Evolutionary conservation across 2,329 filamentous ascomycete genomes (phyloP), one percentile per base, ranked within the genome.

Genomic region (Alternaria ethzedia): DNA sequence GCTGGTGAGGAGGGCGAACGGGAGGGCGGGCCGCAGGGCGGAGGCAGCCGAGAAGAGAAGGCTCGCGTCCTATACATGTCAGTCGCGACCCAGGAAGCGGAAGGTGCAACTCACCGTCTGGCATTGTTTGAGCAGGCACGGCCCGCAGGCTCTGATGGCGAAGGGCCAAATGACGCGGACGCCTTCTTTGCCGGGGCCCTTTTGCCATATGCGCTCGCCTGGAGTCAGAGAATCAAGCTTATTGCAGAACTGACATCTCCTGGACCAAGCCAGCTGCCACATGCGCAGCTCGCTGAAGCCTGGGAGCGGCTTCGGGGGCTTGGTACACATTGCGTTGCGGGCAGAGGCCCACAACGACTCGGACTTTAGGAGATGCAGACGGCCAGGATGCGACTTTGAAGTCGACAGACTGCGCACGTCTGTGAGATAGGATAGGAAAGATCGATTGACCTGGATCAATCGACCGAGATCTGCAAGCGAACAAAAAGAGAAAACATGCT

Each of bases 91-190:
- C 49, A 46, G 21, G 12, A 36, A 20, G 21, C 45, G 55, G 59
- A 57, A 46, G 23, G 57, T 55, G 61, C 63, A 54, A 73, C 72
- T 72, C 84, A 94, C 92, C 85, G 90, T 94, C 71, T 88, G 81
- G 55, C 89, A 86, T 59, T 82, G 84, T 49, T 82, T 75, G 64
- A 85, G 74, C 23, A 96, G 82, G 79, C 93, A 96, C 30, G 80
- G 71, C 21, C 87, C 89, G 76, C 93, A 96, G 36, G 86, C 83
- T 63, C 87, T 86, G 57, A 91, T 82, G 55, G 83, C 87, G 78
- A 95, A 94, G 5, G 90, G 85, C 89, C 92, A 96, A 45, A 94
- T 83, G 45, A 88, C 83, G 44, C 86, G 84, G 63, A 92, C 85
- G 28, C 86, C 87, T 68, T 86, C 82, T 56, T 81, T 70, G 52